Evolutionary conservation across 176 grass and related monocot genomes (phyloP).

Genomic region (bread wheat (Triticum aestivum)): IWGSC_CS_RefSeq_v2.1 NC_057801.1:775507584-775508083

Average conservation of each 20-base stretch:
- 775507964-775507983: slow-evolving; percentile 58
- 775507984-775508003: slow-evolving; percentile 63
- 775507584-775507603: not conserved
- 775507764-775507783: not conserved
- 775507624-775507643: not conserved
- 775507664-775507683: not conserved
- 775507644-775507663: not conserved
- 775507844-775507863: slow-evolving; percentile 89
- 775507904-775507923: slow-evolving; percentile 63
- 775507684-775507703: not conserved
- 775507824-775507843: slow-evolving; percentile 84
- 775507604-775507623: not conserved
- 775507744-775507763: not conserved
- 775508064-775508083: slow-evolving; percentile 50
- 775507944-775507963: slow-evolving; percentile 75
- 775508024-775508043: slow-evolving; percentile 47
- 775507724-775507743: not conserved
- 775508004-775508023: slow-evolving; percentile 58
- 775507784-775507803: slow-evolving; percentile 48
- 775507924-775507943: slow-evolving; percentile 55
- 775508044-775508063: slow-evolving; percentile 45
- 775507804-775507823: slow-evolving; percentile 78
- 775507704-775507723: not conserved
- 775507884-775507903: slow-evolving; percentile 68
- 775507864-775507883: slow-evolving; percentile 66